Evolutionary conservation across 495 filamentous ascomycete species (phyloP), one percentile per base, ranked within the genome.

Genomic region (Penicillium argentinense): DNA sequence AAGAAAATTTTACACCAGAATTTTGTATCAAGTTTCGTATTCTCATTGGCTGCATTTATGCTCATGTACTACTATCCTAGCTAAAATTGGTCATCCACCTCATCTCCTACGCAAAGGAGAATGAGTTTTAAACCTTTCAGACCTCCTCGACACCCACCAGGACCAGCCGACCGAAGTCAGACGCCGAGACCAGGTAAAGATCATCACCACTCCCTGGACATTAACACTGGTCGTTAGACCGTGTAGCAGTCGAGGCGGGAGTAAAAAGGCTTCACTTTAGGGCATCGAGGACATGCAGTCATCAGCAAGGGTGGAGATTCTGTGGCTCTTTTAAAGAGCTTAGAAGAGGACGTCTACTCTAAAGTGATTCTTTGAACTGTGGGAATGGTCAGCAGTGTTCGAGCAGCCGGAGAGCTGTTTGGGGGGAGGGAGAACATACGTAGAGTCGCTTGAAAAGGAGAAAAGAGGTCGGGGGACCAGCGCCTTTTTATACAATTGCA

Each of bases 311-410:
- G 77, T 84, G 77, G 75, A 79, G 78, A 80, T 78, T 82, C 78
- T 85, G 82, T 82, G 76, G 83, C 83, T 85, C 72, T 74, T 84
- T 79, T 87, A 79, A 80, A 84, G 75, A 86, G 83, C 78, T 82
- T 80, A 87, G 81, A 81, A 78, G 75, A 59, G 78, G 81, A 86
- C 83, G 78, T 86, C 74, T 83, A 87, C 85, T 89, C 85, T 88
- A 88, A 89, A 88, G 85, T 87, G 86, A 89, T 89, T 87, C 84
- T 88, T 83, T 83, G 80, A 83, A 80, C 77, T 80, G 75, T 64
- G 25, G 14, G 16, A 42, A 48, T 73, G 60, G 67, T 67, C 33
- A 59, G 38, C 12, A n/a, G n/a, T n/a, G 26, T 26, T 47, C 12
- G 4, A 4, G 22, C 1, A 39, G 24, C 40, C 23, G 25, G 9